Base-by-base conservation (phyloP, 306 rosid species). In the Lathyrus oleraceus region DNA sequence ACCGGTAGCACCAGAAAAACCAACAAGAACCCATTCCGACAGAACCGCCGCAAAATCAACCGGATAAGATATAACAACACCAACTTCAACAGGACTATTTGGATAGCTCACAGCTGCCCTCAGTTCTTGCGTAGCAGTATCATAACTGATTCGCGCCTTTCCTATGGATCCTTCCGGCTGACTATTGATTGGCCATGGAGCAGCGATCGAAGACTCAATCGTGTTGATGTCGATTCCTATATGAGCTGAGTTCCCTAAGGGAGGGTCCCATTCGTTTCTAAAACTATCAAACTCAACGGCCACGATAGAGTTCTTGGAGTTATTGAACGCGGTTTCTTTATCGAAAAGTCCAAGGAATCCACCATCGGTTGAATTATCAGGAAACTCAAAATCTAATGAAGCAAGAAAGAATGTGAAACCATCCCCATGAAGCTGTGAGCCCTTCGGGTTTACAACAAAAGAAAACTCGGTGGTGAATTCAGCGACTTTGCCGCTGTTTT, bases 221-320 rank as follows among this genome's bases (percentile, higher is more conserved):
- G 80, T 74, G 30, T 69, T 69, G 3, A 67, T 14, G 36, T 82
- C 75, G 8, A 85, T 80, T 56, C 90, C 90, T 0, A 83, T 73
- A 53, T 85, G 84, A 65, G 74, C 68, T n/a, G 20, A 10, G 30
- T 61, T 20, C 10, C 0, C 4, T 2, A 4, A 54, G 1, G 3
- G 21, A 0, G 76, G 78, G 35, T 81, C 85, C 75, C 83, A 78
- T 20, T 65, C 54, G 2, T 81, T 75, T 2, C 20, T 3, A 1
- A 14, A 68, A 12, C 77, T 78, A 20, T 84, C 88, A 28, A 84
- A 81, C 79, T 84, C 88, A 2, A 84, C 77, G 0, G 76, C 74
- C 0, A 84, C 82, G 0, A 62, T 6, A 0, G 49, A 38, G 67
- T 62, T 62, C 20, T 38, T 39, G 1, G 67, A 62, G 6, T 51